phyloP scores from a whole-genome alignment of 768 basidiomycete species.

The Boletus rubropictus region DNA sequence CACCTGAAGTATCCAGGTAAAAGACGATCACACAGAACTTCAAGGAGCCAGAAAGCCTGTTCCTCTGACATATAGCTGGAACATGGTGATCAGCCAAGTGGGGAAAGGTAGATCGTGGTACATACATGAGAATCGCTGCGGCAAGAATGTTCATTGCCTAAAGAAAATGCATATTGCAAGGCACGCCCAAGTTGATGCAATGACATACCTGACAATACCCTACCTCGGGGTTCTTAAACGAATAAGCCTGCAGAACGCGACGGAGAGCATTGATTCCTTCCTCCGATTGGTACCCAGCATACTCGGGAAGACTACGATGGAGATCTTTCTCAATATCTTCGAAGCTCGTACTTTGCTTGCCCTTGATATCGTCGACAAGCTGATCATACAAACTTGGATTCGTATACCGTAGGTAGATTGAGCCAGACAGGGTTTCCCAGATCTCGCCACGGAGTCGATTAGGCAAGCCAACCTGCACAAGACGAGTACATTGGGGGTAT shows the following conservation, averaged over 20 bases:
- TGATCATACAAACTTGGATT: conserved; percentile 79
- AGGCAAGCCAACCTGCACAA: conserved; percentile 94
- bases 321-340: conserved; percentile 99
- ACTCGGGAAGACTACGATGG: conserved; percentile 93
- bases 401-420: conserved; percentile 81
- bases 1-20: conserved; percentile 97
- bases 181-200: background rate
- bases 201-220: conserved; percentile 84
- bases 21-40: conserved; percentile 90
- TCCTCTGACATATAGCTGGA: conserved; percentile 97
- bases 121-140: conserved; percentile 89
- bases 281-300: conserved; percentile 89
- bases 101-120: conserved; percentile 1
- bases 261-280: conserved; percentile 82
- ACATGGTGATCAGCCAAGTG: conserved; percentile 5
- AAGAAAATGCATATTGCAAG: conserved; percentile 1
- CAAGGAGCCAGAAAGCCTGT: conserved; percentile 95
- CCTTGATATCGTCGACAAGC: conserved; percentile 71
- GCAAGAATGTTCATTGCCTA: conserved; percentile 97
- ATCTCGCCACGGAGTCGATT: conserved; percentile 93
- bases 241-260: conserved; percentile 91
- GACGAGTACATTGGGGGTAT: conserved; percentile 94
- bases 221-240: conserved; percentile 88
- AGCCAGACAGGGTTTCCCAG: conserved; percentile 97
- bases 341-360: conserved; percentile 78